Conservation (phyloP, 179 eudicot species). For the Nepenthes alata region DNA sequence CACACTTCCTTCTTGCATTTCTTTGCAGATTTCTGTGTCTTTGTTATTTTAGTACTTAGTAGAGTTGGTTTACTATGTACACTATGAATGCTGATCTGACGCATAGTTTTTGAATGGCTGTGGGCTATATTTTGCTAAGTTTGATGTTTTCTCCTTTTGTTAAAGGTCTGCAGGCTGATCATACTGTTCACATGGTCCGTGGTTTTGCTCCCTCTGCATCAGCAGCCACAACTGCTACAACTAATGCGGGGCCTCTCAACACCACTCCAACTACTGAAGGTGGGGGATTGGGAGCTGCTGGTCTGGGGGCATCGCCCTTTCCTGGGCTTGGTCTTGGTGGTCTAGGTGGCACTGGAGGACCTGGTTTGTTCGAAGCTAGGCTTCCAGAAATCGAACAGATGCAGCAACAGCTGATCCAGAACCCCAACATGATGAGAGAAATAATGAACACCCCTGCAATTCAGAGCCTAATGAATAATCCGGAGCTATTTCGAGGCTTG, state of each 20-base stretch:
- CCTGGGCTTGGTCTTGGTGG: conserved; percentile 62
- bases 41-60: too few relatives aligned
- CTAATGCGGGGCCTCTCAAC: conserved; percentile 32
- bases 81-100: not conserved
- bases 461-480: conserved; percentile 86
- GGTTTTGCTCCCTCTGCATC: conserved; percentile 64
- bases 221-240: conserved; percentile 23
- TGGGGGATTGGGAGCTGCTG: conserved; percentile 47
- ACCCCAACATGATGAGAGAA: conserved; percentile 95
- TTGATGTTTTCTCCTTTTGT: conserved; percentile 4
- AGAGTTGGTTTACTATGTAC: not conserved
- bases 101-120: not conserved
- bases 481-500: conserved; percentile 75
- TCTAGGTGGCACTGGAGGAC: conserved; percentile 21
- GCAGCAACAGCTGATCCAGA: conserved; percentile 84
- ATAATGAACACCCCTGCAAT: conserved; percentile 88
- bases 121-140: not conserved
- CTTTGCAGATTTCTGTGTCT: too few relatives aligned
- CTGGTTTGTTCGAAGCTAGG: conserved; percentile 62
- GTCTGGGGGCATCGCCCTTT: conserved; percentile 52
- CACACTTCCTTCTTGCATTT: too few relatives aligned
- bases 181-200: conserved; percentile 92
- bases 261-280: conserved; percentile 31
- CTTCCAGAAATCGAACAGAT: conserved; percentile 80
- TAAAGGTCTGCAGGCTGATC: conserved; percentile 80